phyloP scores from a whole-genome alignment of 2,329 filamentous ascomycete genomes.

The Ceratocystis ficicola region DNA sequence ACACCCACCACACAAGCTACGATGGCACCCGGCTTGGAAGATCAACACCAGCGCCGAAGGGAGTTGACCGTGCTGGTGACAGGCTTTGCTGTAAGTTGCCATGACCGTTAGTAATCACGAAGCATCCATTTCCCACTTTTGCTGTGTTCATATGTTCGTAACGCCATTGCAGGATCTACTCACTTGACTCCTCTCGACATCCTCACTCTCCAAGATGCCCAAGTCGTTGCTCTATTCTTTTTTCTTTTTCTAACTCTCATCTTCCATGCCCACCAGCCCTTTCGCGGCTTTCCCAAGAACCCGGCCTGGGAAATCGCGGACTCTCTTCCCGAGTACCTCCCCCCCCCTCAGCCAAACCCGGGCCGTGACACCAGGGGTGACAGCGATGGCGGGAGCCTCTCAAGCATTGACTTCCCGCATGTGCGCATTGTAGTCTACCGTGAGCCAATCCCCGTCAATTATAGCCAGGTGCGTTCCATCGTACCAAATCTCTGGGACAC shows the following conservation, averaged over 20 bases:
- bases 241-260: neutral
- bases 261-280: conserved; percentile 45
- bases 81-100: conserved; percentile 44
- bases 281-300: conserved; percentile 61
- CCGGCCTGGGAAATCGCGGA: conserved; percentile 70
- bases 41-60: conserved; percentile 28
- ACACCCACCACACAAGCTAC: neutral
- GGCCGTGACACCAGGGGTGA: neutral
- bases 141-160: neutral
- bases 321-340: conserved; percentile 51
- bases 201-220: neutral
- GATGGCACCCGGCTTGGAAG: conserved; percentile 18
- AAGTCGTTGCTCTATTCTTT: neutral
- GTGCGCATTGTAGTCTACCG: conserved; percentile 55
- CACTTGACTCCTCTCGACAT: neutral
- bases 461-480: conserved; percentile 50
- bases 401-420: conserved; percentile 25
- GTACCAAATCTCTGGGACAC: conserved; percentile 51
- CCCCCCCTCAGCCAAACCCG: conserved; percentile 31
- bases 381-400: conserved; percentile 15
- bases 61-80: conserved; percentile 49
- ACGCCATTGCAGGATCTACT: neutral
- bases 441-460: conserved; percentile 57
- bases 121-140: conserved; percentile 9
- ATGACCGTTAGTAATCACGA: conserved; percentile 10